Conservation (phyloP, 2,329 filamentous ascomycete species). For the Fusarium mexicanum region DNA sequence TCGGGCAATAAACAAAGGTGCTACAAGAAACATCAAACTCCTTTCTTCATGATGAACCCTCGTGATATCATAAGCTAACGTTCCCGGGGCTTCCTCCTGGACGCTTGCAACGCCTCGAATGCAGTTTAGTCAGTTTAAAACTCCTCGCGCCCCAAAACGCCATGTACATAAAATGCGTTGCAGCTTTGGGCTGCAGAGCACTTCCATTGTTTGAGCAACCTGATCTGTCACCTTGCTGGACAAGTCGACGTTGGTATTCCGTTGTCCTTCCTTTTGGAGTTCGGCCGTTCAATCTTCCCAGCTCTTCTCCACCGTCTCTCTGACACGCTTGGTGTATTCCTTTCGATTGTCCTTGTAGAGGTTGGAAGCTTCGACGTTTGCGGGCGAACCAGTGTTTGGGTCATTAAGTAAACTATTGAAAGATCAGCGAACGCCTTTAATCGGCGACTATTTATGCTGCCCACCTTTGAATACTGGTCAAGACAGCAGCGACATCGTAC, state of each 20-base stretch:
- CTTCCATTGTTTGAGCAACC: constrained; percentile 11
- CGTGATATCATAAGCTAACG: constrained; percentile 41
- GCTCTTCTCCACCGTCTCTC: constrained; percentile 98
- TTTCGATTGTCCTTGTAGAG: constrained; percentile 98
- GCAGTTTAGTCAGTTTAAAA: constrained; percentile 44
- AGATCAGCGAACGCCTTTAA: constrained; percentile 42
- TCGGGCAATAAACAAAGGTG: neutral
- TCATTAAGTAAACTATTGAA: constrained; percentile 85
- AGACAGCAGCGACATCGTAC: constrained; percentile 95
- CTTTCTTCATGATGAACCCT: constrained; percentile 39
- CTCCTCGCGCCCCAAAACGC: constrained; percentile 47
- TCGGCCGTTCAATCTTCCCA: constrained; percentile 80
- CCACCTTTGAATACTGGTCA: constrained; percentile 97
- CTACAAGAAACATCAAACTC: constrained; percentile 36
- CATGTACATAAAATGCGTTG: constrained; percentile 34
- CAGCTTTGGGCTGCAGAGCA: constrained; percentile 4
- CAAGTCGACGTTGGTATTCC: constrained; percentile 37
- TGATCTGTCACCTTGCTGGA: constrained; percentile 27
- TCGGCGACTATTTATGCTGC: neutral
- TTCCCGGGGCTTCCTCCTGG: constrained; percentile 29
- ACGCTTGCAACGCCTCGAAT: constrained; percentile 45
- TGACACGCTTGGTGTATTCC: constrained; percentile 94
- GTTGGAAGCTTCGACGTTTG: constrained; percentile 97
- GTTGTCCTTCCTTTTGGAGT: constrained; percentile 19
- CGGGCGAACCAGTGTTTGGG: constrained; percentile 96